phyloP scores from a whole-genome alignment of 768 basidiomycete species.

The Inosperma sp. region DNA sequence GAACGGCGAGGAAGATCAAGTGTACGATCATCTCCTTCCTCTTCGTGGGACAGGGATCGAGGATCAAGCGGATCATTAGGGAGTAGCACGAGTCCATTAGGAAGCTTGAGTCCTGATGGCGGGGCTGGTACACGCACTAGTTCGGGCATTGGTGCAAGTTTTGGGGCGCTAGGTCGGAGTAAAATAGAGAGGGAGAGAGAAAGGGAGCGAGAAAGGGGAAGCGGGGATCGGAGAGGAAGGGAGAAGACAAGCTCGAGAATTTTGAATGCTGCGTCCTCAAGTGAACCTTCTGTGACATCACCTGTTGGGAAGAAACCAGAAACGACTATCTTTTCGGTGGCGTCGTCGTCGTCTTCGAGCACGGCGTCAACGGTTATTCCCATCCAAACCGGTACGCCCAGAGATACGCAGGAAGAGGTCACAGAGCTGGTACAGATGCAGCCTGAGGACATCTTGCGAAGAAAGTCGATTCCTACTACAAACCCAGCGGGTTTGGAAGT shows the following conservation, averaged over 20 bases:
- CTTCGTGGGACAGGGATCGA: conserved; percentile 45
- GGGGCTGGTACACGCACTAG: background rate
- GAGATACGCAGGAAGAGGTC: conserved; percentile 13
- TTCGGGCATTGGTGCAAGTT: background rate
- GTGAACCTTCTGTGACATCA: background rate
- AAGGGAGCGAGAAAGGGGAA: conserved; percentile 11
- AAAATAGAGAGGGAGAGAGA: conserved; percentile 27
- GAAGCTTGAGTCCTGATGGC: conserved; percentile 38
- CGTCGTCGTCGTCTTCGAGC: conserved; percentile 21
- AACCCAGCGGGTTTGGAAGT: too few relatives aligned
- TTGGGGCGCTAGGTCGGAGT: conserved; percentile 24
- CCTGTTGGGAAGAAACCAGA: conserved; percentile 11
- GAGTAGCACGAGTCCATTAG: conserved; percentile 30
- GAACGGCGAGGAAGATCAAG: conserved; percentile 49
- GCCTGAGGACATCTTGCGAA: background rate
- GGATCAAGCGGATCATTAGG: conserved; percentile 25
- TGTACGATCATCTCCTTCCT: conserved; percentile 48
- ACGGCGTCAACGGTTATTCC: conserved; percentile 24
- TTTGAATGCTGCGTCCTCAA: conserved; percentile 18
- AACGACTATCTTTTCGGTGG: conserved; percentile 22
- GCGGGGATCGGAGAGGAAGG: conserved; percentile 36
- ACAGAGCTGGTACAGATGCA: background rate
- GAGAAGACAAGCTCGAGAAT: conserved; percentile 38
- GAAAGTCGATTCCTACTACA: background rate
- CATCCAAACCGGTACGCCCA: conserved; percentile 1